Evolutionary conservation across 305 asterid species (phyloP).

Genomic region (Andrographis paniculata): DNA sequence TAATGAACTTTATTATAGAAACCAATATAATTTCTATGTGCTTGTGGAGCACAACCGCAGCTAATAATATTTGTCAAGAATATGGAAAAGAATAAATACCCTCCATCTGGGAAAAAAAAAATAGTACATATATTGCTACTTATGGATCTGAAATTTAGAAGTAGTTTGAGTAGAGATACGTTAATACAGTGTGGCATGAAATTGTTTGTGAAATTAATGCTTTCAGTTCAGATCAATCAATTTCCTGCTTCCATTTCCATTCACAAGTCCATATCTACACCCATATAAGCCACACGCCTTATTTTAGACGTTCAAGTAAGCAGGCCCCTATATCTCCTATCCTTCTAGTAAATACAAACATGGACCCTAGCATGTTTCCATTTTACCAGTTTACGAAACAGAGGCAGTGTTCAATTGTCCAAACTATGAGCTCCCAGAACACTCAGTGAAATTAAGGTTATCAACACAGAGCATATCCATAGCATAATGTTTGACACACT

Average conservation of each 20-base stretch:
- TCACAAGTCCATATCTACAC: not conserved
- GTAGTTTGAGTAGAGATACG: not conserved
- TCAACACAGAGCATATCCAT: not conserved
- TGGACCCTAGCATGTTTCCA: not conserved
- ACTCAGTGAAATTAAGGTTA: not conserved
- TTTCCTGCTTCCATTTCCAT: not conserved
- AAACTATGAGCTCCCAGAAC: not conserved
- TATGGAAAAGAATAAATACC: constrained; percentile 4
- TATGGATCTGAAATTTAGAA: not conserved
- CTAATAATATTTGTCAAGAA: not conserved
- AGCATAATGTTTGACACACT: not conserved
- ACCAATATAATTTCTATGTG: constrained; percentile 22
- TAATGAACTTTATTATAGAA: constrained; percentile 31
- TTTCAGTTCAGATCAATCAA: not conserved
- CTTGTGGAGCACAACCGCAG: constrained; percentile 5
- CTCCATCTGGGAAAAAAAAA: not conserved
- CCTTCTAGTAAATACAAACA: not conserved
- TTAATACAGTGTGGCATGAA: not conserved
- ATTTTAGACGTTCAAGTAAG: not conserved
- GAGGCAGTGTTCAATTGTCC: not conserved
- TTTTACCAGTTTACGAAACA: not conserved
- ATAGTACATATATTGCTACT: not conserved
- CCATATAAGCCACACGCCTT: not conserved
- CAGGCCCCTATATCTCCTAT: not conserved
- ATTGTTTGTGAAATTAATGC: not conserved